Base-by-base conservation (phyloP, 2,329 filamentous ascomycete genomes). In the Aspergillus phoenicis region DNA sequence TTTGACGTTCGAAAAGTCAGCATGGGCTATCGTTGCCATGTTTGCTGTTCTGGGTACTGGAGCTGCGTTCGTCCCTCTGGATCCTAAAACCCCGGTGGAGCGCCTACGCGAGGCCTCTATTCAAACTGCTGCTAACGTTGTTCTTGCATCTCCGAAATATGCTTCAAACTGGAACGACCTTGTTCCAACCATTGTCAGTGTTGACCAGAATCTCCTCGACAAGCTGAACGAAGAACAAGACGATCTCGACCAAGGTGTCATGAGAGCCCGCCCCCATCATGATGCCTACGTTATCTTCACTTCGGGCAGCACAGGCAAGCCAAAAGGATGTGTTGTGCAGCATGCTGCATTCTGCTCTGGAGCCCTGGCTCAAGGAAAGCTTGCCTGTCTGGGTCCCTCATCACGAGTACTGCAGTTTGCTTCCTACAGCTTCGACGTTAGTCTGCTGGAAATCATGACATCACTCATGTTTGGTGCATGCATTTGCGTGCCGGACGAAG, bases 241-340 rank as follows among this genome's bases (percentile, higher is more conserved):
- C 20, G 41, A n/a, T 52, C 38, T 52, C 43, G 36, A 10, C 22
- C 30, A 15, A 33, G 55, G 8, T 5, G 30, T 5, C 10, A 10
- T 55, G 10, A 24, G 22, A 33, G 62, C 60, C n/a, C 59, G 45
- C 11, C 53, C 57, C 8, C 24, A 58, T 5, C 58, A 61, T 26
- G 38, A 48, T 13, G 89, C 90, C 0, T 95, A 64, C 8, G 60
- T 96, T 52, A 90, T 94, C 0, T 96, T 96, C 73, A 91, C 87
- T 56, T 91, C 88, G 6, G 93, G 93, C 11, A 96, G 92, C 0
- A 96, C 93, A 0, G 92, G 93, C 1, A 80, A 91, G 52, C 91
- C 92, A 1, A 96, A 96, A 75, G 92, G 91, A 6, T 91, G 96
- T 13, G 89, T 90, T 82, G 81, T 96, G 28, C 88, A 86, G 2